A percentile compares a stretch with the other conserved stretches of the same genome.
Evolutionary conservation across 2,329 filamentous ascomycete species (phyloP).

Genomic region (Aureobasidium leucospermi): DNA sequence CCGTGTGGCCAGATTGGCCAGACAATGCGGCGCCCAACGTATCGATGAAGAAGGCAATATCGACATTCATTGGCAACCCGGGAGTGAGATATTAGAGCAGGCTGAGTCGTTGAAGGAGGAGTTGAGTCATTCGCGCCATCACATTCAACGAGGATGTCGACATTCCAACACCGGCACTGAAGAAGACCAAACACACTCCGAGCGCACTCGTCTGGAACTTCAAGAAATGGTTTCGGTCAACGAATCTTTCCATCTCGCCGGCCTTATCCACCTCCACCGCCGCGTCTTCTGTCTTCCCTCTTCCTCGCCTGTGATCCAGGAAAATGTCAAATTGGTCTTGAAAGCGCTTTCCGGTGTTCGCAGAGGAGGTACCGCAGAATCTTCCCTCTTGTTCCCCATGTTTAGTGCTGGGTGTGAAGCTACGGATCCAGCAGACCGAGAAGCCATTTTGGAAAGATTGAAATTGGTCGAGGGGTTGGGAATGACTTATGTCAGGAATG

Average conservation of each 20-base stretch:
- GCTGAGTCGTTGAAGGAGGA: slow-evolving; percentile 56
- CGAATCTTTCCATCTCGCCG: slow-evolving; percentile 72
- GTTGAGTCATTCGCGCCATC: slow-evolving; percentile 47
- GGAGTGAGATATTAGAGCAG: slow-evolving; percentile 44
- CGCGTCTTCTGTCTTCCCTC: slow-evolving; percentile 59
- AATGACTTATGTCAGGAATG: slow-evolving; percentile 64
- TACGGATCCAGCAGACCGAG: slow-evolving; percentile 46
- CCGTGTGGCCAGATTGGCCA: slow-evolving; percentile 63
- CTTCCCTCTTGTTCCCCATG: slow-evolving; percentile 69
- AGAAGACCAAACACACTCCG: slow-evolving; percentile 32
- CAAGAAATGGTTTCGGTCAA: slow-evolving; percentile 65
- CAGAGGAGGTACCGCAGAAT: slow-evolving; percentile 62
- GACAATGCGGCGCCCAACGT: slow-evolving; percentile 59
- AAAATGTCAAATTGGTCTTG: slow-evolving; percentile 57
- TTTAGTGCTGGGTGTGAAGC: slow-evolving; percentile 78
- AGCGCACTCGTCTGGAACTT: slow-evolving; percentile 27
- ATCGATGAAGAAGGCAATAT: slow-evolving; percentile 49
- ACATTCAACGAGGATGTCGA: slow-evolving; percentile 36
- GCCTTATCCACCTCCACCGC: slow-evolving; percentile 66
- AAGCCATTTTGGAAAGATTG: slow-evolving; percentile 58
- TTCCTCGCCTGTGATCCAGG: slow-evolving; percentile 53
- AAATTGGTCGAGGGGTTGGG: slow-evolving; percentile 63
- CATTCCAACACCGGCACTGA: slow-evolving; percentile 19
- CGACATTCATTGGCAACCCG: slow-evolving; percentile 51
- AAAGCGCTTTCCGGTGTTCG: slow-evolving; percentile 55